Evolutionary conservation across 116 monocot genomes (phyloP), one percentile per base, ranked within the genome.

Genomic region (Trichopus zeylanicus): DNA sequence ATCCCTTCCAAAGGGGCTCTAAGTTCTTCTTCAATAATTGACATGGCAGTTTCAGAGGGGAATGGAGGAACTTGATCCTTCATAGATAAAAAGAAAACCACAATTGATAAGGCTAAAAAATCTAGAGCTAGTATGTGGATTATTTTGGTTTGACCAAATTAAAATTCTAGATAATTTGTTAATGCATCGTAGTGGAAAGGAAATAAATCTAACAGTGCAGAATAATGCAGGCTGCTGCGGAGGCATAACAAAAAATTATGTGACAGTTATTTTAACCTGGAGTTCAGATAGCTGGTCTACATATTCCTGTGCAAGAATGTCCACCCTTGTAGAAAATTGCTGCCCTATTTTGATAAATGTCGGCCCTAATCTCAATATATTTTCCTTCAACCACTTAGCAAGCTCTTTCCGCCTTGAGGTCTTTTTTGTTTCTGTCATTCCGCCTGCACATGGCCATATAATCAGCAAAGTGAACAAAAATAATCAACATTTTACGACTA

Each of bases 41-140:
- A 84, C 20, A 78, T 75, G 56, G 98, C 84, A 29, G 78, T 85
- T 53, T 91, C 85, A 59, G 98, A 91, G 24, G 98, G 85, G 53
- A 91, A 98, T 61, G 98, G 98, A 51, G 98, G 98, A 62, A 98
- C 98, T 91, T 98, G 98, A 72, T 98, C 98, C 98, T 97, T 56
- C 24, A 66, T 48, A 12, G 63, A 32, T 7, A 21, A 10, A 54
- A 31, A 38, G 5, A 53, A 42, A 61, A 26, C 13, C 31, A 59
- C 30, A 56, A 20, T 49, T 49, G 19, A 7, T 1, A 42, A 42
- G n/a, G 18, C 13, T 16, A 42, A n/a, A n/a, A n/a, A 42, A 42
- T n/a, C 42, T 16, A 9, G 42, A 42, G 42, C 42, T 15, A 42
- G n/a, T 42, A 42, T 42, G n/a, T 15, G 13, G 42, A 42, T 9